Percentiles rank a stretch among this genome's conserved stretches.
Conservation (phyloP, 768 basidiomycete genomes). For the Leccinum longicurvipes region DNA sequence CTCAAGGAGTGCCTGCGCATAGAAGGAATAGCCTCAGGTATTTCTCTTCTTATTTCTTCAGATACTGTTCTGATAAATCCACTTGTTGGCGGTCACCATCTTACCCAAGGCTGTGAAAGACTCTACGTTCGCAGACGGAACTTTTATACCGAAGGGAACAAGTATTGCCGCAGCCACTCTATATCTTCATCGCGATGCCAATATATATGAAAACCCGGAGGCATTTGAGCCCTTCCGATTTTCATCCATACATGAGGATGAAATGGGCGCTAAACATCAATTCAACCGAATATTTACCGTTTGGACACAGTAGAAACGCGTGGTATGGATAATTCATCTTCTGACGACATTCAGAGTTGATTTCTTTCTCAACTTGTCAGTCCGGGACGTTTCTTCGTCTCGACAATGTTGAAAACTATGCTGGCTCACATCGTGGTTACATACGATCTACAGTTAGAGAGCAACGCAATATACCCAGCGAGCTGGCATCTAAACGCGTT, state of each 20-base stretch:
- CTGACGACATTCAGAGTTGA: too few relatives aligned
- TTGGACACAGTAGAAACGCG: slow-evolving; percentile 30
- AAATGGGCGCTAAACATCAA: slow-evolving; percentile 31
- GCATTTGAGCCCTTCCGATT: slow-evolving; percentile 9
- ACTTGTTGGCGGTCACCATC: background rate
- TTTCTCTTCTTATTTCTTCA: slow-evolving; percentile 16
- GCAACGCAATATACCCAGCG: background rate
- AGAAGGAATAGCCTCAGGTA: slow-evolving; percentile 15
- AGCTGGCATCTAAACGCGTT: too few relatives aligned
- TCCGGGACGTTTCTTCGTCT: slow-evolving; percentile 17
- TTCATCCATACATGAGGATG: slow-evolving; percentile 27
- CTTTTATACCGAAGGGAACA: slow-evolving; percentile 34
- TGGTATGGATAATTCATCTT: slow-evolving; percentile 1
- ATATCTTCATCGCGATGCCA: slow-evolving; percentile 17
- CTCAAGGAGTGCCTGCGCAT: background rate
- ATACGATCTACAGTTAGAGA: slow-evolving; percentile 3
- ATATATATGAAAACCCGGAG: slow-evolving; percentile 31
- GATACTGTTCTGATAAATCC: background rate
- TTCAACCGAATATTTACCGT: slow-evolving; percentile 34
- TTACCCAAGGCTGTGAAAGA: slow-evolving; percentile 28
- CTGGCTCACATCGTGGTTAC: slow-evolving; percentile 9
- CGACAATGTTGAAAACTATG: slow-evolving; percentile 7
- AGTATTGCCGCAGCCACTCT: slow-evolving; percentile 17
- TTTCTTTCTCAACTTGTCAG: background rate
- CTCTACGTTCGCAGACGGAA: slow-evolving; percentile 38